Conservation (phyloP, 768 basidiomycete species). For the Lyophyllum atratum region DNA sequence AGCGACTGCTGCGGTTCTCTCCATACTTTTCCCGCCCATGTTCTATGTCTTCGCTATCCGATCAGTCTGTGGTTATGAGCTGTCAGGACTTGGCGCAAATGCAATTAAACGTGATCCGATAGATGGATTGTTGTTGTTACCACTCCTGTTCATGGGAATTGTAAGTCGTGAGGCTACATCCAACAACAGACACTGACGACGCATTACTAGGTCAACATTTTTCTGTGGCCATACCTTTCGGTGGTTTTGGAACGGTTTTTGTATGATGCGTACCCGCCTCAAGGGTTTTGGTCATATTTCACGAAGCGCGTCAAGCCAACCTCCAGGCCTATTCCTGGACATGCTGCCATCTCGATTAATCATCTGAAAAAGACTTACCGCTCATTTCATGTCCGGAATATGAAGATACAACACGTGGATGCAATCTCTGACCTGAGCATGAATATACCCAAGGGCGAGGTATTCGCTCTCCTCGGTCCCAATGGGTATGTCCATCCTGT, state of each 20-base stretch:
- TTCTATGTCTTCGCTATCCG: constrained; percentile 61
- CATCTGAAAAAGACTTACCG: constrained; percentile 51
- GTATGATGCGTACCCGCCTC: constrained; percentile 47
- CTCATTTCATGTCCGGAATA: constrained; percentile 32
- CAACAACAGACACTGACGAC: not conserved
- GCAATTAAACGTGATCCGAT: constrained; percentile 50
- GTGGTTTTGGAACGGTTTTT: constrained; percentile 48
- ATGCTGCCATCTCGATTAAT: constrained; percentile 51
- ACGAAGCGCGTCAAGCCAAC: not conserved
- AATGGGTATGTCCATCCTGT: constrained; percentile 37
- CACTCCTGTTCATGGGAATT: constrained; percentile 51
- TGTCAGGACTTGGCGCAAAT: constrained; percentile 42
- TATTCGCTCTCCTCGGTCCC: constrained; percentile 62
- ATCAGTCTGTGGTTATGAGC: constrained; percentile 56
- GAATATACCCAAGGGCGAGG: constrained; percentile 55
- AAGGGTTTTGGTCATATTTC: constrained; percentile 21
- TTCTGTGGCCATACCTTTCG: constrained; percentile 60
- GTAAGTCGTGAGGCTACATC: constrained; percentile 32
- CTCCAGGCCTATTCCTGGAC: constrained; percentile 22
- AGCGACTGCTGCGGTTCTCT: constrained; percentile 47
- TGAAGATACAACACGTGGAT: constrained; percentile 37
- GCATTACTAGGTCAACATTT: constrained; percentile 46
- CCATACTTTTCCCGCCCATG: constrained; percentile 59
- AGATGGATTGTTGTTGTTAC: constrained; percentile 42
- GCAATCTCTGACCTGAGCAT: constrained; percentile 58